Evolutionary conservation across 1,284 basidiomycete genomes (phyloP), one percentile per base, ranked within the genome.

Genomic region (Singerocomus inundabilis): DNA sequence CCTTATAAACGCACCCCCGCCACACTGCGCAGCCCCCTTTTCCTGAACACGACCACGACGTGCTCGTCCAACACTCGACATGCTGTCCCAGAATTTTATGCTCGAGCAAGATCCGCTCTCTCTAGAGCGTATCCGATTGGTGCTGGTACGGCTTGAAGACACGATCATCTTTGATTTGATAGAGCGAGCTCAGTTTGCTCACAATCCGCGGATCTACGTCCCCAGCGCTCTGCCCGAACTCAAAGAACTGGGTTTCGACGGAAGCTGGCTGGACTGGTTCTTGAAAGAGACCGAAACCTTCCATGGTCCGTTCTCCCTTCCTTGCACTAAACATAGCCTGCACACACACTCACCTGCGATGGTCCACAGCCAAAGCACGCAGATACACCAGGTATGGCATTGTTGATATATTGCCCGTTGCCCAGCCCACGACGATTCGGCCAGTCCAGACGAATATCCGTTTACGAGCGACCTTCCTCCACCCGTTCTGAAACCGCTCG

Each of bases 121-220:
- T 24, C 75, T 97, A 25, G 87, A 93, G 49, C 79, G 84, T 50
- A 98, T 99, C 61, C 80, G 97, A 51, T 84, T 84, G 16, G 88
- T 93, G 47, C 78, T 99, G 15, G 85, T 82, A 57, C 82, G 97
- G 16, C 82, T 99, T 18, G 97, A 99, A 67, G 97, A 99, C 60
- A 99, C 96, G 18, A 99, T 99, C 74, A 97, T 98, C 67, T 99
- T 99, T 67, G 85, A 81, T 47, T 79, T 95, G 59, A 99, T 99
- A 62, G 97, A 99, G 70, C 84, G 97, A 25, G 95, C 94, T 0
- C 96, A 99, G 68, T 99, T 98, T 63, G 93, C 93, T 0, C 87
- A 91, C 68, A 98, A 99, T 66, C 83, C 87, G n/a, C 80, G 78
- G 51, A 96, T 97, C 58, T 99, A 99, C 73, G 74, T 85, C 49